phyloP scores from a whole-genome alignment of 2,329 filamentous ascomycete genomes.

The Ceratocystis harringtonii region DNA sequence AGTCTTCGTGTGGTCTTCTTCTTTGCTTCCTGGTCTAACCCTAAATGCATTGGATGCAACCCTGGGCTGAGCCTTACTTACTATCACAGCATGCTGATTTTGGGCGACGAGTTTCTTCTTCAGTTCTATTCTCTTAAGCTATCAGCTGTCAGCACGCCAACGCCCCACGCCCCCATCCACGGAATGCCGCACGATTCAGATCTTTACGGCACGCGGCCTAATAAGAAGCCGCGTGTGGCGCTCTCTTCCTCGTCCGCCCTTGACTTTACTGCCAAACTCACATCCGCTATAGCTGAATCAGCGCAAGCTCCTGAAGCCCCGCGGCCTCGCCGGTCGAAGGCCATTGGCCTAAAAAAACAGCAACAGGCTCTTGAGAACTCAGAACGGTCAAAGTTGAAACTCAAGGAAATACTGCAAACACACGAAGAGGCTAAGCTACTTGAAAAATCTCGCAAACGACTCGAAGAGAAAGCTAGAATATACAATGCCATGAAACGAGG shows the following conservation, averaged over 20 bases:
- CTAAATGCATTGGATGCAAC: not conserved
- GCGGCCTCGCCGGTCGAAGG: not conserved
- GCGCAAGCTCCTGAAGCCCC: slow-evolving; percentile 25
- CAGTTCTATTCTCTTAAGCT: not conserved
- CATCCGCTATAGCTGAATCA: slow-evolving; percentile 54
- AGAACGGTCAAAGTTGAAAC: slow-evolving; percentile 26
- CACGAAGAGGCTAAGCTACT: slow-evolving; percentile 50
- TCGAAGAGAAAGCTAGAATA: slow-evolving; percentile 78
- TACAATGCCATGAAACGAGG: slow-evolving; percentile 86
- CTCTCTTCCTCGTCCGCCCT: slow-evolving; percentile 58
- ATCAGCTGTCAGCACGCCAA: not conserved
- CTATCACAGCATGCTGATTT: not conserved
- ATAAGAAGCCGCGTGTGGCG: slow-evolving; percentile 54
- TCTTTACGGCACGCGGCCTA: slow-evolving; percentile 61
- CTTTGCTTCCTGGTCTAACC: not conserved
- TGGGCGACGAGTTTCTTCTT: not conserved
- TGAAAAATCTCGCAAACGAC: slow-evolving; percentile 57
- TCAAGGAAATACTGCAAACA: slow-evolving; percentile 29
- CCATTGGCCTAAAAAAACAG: slow-evolving; percentile 5
- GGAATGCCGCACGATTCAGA: slow-evolving; percentile 48
- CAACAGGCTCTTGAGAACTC: slow-evolving; percentile 30
- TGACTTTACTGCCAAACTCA: slow-evolving; percentile 77
- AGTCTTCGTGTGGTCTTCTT: too few relatives aligned
- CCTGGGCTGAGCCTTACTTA: not conserved
- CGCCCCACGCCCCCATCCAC: too few relatives aligned